Conservation (phyloP, 2,329 filamentous ascomycete genomes). For the Trichoderma sp. region DNA sequence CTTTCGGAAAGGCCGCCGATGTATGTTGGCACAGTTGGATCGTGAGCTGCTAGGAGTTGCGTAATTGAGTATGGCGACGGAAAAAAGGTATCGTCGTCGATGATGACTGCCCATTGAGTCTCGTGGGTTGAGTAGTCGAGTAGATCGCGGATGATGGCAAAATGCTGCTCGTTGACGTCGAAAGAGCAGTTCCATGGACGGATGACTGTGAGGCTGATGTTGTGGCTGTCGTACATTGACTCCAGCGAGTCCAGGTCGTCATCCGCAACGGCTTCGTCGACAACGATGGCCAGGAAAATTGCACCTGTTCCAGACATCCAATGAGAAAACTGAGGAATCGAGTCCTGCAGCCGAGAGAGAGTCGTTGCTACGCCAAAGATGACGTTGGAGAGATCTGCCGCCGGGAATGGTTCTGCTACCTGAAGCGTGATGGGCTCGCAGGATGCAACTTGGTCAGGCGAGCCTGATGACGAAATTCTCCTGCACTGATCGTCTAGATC, state of each 20-base stretch:
- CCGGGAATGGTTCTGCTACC: conserved; percentile 45
- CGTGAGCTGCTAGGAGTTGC: conserved; percentile 44
- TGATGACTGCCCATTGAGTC: conserved; percentile 54
- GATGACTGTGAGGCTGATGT: conserved; percentile 35
- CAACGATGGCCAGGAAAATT: conserved; percentile 50
- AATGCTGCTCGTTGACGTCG: conserved; percentile 53
- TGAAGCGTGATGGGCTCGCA: conserved; percentile 46
- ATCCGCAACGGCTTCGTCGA: conserved; percentile 34
- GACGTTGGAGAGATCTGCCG: conserved; percentile 46
- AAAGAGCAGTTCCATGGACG: conserved; percentile 34
- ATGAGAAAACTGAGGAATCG: conserved; percentile 50
- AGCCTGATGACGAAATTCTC: conserved; percentile 6
- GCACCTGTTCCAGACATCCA: conserved; percentile 53
- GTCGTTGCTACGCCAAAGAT: conserved; percentile 58
- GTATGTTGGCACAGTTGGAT: conserved; percentile 49
- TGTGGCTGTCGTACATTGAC: conserved; percentile 28
- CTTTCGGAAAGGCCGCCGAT: conserved; percentile 58
- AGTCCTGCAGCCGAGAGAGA: conserved; percentile 47
- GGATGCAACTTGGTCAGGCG: neutral
- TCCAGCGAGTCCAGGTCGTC: conserved; percentile 30
- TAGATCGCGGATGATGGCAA: conserved; percentile 52
- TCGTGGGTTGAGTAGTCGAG: conserved; percentile 39
- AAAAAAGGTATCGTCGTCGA: conserved; percentile 65
- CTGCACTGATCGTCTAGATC: conserved; percentile 29
- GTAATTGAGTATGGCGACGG: conserved; percentile 50